Percentiles rank a stretch among this genome's conserved stretches.
Evolutionary conservation across 2,329 filamentous ascomycete genomes (phyloP).

Genomic region (Erysiphe neolycopersici): DNA sequence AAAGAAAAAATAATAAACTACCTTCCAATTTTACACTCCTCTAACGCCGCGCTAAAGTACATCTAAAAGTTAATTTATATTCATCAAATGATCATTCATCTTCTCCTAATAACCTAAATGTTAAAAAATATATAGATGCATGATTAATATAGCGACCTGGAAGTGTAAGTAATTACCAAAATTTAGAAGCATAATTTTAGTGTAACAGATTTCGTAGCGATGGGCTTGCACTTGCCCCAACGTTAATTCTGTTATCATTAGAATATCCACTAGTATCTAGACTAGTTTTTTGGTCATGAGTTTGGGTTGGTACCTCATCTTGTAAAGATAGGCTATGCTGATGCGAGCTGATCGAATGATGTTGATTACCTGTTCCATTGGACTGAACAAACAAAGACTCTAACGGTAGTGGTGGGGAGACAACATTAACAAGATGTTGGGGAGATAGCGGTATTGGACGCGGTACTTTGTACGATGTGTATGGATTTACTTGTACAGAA

Average conservation of each 20-base stretch:
- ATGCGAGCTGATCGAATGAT: constrained; percentile 14
- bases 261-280: constrained; percentile 11
- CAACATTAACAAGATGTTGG: constrained; percentile 14
- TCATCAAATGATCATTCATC: neutral
- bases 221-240: constrained; percentile 52
- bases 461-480: constrained; percentile 10
- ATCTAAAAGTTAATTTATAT: neutral
- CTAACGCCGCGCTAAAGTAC: neutral
- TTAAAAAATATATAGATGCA: neutral
- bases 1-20: neutral
- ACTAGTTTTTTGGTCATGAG: constrained; percentile 11
- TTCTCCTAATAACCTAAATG: neutral
- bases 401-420: constrained; percentile 17
- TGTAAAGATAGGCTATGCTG: constrained; percentile 10
- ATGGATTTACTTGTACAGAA: constrained; percentile 10
- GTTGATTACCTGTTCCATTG: constrained; percentile 19
- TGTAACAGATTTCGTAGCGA: constrained; percentile 49
- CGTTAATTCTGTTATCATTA: constrained; percentile 21
- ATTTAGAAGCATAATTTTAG: constrained; percentile 14
- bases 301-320: constrained; percentile 6
- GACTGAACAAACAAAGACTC: constrained; percentile 22
- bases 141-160: neutral
- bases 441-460: constrained; percentile 12
- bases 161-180: neutral
- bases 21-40: neutral